Percentiles rank a stretch among this genome's conserved stretches.
Conservation (phyloP, 2,329 filamentous ascomycete species). For the Decorospora gaudefroyi region DNA sequence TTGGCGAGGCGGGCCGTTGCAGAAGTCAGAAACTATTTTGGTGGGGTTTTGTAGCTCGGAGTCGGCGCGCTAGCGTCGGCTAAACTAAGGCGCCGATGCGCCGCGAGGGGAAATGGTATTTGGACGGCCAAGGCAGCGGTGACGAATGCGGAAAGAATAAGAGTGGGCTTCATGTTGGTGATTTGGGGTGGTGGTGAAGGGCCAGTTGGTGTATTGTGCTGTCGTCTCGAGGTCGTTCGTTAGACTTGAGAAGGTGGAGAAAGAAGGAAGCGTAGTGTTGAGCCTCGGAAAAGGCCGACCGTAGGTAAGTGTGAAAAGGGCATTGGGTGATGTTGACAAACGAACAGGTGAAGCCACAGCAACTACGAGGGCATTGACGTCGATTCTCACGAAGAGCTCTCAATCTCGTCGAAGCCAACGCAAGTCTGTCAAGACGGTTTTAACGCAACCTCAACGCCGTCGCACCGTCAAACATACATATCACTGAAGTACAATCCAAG, state of each 20-base stretch:
- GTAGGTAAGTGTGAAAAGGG: slow-evolving; percentile 1
- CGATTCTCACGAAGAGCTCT: background rate
- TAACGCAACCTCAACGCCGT: too few relatives aligned
- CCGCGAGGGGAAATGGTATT: too few relatives aligned
- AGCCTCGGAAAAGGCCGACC: background rate
- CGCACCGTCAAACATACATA: too few relatives aligned
- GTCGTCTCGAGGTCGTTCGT: background rate
- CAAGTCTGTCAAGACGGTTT: too few relatives aligned
- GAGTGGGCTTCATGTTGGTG: slow-evolving; percentile 10
- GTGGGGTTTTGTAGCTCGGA: slow-evolving; percentile 43
- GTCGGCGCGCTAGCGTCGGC: slow-evolving; percentile 25
- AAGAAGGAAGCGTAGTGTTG: background rate
- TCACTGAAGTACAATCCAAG: too few relatives aligned
- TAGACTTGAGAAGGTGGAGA: background rate
- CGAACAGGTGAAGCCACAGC: slow-evolving; percentile 9
- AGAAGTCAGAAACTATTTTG: slow-evolving; percentile 49
- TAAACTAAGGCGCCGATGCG: slow-evolving; percentile 4
- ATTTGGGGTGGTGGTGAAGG: background rate
- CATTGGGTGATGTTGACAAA: slow-evolving; percentile 14
- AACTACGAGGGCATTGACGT: slow-evolving; percentile 1
- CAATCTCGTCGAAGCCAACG: too few relatives aligned
- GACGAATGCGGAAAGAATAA: slow-evolving; percentile 6
- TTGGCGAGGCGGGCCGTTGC: slow-evolving; percentile 84
- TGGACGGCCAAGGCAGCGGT: background rate
- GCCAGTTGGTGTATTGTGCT: background rate